Evolutionary conservation across 441 rosid genomes (phyloP), one percentile per base, ranked within the genome.

Genomic region (Iberis amara): DNA sequence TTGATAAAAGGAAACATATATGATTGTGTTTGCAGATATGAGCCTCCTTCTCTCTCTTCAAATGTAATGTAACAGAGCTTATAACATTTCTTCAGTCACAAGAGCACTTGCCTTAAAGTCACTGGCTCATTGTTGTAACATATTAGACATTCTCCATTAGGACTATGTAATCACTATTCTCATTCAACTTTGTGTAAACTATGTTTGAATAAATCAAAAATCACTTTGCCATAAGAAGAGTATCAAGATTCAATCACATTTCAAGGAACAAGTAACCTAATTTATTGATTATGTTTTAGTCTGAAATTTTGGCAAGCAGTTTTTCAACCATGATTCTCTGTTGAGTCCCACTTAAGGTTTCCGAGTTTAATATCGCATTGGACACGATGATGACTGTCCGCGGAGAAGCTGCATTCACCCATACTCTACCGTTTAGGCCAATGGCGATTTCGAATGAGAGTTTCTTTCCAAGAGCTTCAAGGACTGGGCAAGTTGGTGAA

Each of bases 1-100:
- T 70, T 92, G 71, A 81, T 94, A 9, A 38, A 71, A 18, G 99
- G 99, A 48, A 78, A 77, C 68, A 82, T 94, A 59, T 92, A 94
- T 14, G 85, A 94, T 61, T 86, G 95, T 38, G 96, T 94, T 30
- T 94, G 99, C 82, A 74, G 92, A 78, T 94, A 82, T 8, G 97
- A 94, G 56, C 77, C 86, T 15, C 82, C 82, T 15, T 38, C 59
- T 61, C 57, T 59, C 64, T 50, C 41, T n/a, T 21, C 14, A 39
- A 39, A 14, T 31, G 52, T 59, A 26, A 53, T 59, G 61, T 35
- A 59, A 6, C 59, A 50, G n/a, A n/a, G n/a, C n/a, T n/a, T n/a
- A n/a, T n/a, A n/a, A n/a, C n/a, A n/a, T n/a, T n/a, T n/a, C n/a
- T n/a, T n/a, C 23, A 13, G 7, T 7, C 8, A 3, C 8, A 49